A percentile compares a stretch with the other conserved stretches of the same genome.
phyloP scores from a whole-genome alignment of 1,139 yeast species.

The Yamadazyma diddensiae region DNA sequence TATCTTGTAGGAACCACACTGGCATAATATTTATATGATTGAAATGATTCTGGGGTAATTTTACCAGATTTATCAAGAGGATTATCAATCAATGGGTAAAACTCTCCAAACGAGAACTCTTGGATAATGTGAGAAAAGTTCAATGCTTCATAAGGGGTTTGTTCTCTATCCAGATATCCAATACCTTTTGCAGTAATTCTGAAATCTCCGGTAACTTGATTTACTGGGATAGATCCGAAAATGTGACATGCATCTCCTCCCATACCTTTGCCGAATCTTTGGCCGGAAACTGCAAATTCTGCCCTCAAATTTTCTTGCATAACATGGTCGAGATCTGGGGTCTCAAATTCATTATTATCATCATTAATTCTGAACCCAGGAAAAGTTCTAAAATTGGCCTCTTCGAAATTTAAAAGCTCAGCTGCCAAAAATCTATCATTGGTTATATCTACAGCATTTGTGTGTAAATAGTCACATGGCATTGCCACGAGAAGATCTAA shows the following conservation, averaged over 20 bases:
- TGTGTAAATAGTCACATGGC: conserved; percentile 76
- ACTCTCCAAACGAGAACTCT: conserved; percentile 89
- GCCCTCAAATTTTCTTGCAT: conserved; percentile 65
- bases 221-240: conserved; percentile 83
- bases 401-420: conserved; percentile 68
- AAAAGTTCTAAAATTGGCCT: conserved; percentile 56
- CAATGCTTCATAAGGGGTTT: conserved; percentile 46
- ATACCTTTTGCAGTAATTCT: conserved; percentile 77
- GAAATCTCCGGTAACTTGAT: conserved; percentile 81
- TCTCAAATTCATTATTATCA: conserved; percentile 45
- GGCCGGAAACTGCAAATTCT: conserved; percentile 48
- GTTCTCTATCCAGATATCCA: conserved; percentile 48
- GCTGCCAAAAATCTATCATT: conserved; percentile 76
- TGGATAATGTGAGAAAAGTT: conserved; percentile 83
- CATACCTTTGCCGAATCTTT: conserved; percentile 41
- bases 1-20: conserved; percentile 84
- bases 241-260: conserved; percentile 84
- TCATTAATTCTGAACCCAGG: conserved; percentile 38
- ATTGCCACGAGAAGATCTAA: conserved; percentile 77
- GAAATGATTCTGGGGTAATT: conserved; percentile 42
- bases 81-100: conserved; percentile 80
- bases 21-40: conserved; percentile 60
- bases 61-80: conserved; percentile 79
- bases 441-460: conserved; percentile 76
- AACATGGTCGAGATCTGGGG: conserved; percentile 67